Conservation (phyloP, 805 yeast genomes). For the Pichia rugopelliculosa region DNA sequence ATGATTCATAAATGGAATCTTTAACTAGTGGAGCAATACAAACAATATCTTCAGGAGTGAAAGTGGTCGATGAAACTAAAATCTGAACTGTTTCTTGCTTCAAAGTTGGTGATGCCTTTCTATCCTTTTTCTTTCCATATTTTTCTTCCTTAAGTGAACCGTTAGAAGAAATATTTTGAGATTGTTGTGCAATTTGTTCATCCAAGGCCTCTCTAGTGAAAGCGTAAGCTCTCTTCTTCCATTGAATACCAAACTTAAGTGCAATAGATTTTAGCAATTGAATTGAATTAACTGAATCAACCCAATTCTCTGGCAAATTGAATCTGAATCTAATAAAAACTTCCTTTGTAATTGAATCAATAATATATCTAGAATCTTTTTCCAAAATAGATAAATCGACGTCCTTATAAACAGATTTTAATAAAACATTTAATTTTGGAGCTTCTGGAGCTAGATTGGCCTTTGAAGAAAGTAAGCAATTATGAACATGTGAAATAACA, state of each 20-base stretch:
- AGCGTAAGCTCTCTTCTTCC: conserved; percentile 47
- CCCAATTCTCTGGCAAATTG: conserved; percentile 45
- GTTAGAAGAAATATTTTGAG: not conserved
- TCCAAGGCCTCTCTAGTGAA: conserved; percentile 39
- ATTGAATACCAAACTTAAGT: conserved; percentile 77
- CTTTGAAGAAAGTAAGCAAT: conserved; percentile 52
- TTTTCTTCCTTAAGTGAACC: conserved; percentile 15
- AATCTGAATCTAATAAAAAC: conserved; percentile 60
- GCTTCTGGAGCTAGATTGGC: conserved; percentile 34
- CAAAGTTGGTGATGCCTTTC: conserved; percentile 14
- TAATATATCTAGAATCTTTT: conserved; percentile 37
- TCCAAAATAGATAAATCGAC: conserved; percentile 37
- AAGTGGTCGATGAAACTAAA: conserved; percentile 33
- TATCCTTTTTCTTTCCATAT: conserved; percentile 29
- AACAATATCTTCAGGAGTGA: conserved; percentile 53
- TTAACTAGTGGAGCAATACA: conserved; percentile 71
- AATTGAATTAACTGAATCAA: conserved; percentile 28
- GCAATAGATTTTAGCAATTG: conserved; percentile 64
- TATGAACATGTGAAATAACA: conserved; percentile 64
- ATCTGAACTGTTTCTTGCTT: conserved; percentile 7
- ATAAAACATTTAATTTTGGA: conserved; percentile 37
- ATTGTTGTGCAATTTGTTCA: conserved; percentile 15
- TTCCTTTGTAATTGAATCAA: conserved; percentile 40
- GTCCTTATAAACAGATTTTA: conserved; percentile 35
- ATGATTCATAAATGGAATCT: conserved; percentile 58